phyloP scores from a whole-genome alignment of 1,139 yeast species.

The Geotrichum cucujoidarum region DNA sequence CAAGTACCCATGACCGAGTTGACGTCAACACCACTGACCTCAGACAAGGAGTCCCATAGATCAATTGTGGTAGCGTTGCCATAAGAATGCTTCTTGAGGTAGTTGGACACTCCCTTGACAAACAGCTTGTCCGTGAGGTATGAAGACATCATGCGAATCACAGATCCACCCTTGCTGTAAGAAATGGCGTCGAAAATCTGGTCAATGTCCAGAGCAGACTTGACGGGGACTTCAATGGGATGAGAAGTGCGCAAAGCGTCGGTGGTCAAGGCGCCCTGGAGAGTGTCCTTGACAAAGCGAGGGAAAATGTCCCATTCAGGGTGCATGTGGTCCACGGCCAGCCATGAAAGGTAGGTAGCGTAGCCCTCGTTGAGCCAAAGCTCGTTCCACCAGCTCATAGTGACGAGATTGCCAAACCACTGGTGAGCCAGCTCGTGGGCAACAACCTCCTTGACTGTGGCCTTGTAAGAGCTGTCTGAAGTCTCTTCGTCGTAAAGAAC shows the following conservation, averaged over 20 bases:
- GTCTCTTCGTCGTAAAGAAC: slow-evolving; percentile 61
- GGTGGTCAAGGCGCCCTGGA: slow-evolving; percentile 64
- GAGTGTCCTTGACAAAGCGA: slow-evolving; percentile 59
- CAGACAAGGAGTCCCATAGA: slow-evolving; percentile 71
- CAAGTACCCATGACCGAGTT: slow-evolving; percentile 69
- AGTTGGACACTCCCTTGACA: slow-evolving; percentile 70
- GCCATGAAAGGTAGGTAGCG: slow-evolving; percentile 88
- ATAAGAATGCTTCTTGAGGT: slow-evolving; percentile 65
- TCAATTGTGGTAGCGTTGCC: slow-evolving; percentile 76
- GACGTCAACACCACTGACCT: slow-evolving; percentile 71
- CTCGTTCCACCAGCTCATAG: slow-evolving; percentile 96
- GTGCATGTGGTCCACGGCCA: slow-evolving; percentile 66
- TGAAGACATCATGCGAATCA: slow-evolving; percentile 70
- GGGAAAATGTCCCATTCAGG: slow-evolving; percentile 90
- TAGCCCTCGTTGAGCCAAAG: slow-evolving; percentile 90
- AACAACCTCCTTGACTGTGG: slow-evolving; percentile 80
- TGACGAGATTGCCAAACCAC: slow-evolving; percentile 89
- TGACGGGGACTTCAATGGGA: slow-evolving; percentile 82
- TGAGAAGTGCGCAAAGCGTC: slow-evolving; percentile 79
- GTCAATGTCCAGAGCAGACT: slow-evolving; percentile 74
- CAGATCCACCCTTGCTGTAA: slow-evolving; percentile 75
- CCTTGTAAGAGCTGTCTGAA: slow-evolving; percentile 63
- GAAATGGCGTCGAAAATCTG: slow-evolving; percentile 86
- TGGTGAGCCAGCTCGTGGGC: slow-evolving; percentile 91
- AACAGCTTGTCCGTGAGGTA: slow-evolving; percentile 72